Base-by-base conservation (phyloP, 108 stramenopile genomes). In the Phaeodactylum tricornutum region DNA sequence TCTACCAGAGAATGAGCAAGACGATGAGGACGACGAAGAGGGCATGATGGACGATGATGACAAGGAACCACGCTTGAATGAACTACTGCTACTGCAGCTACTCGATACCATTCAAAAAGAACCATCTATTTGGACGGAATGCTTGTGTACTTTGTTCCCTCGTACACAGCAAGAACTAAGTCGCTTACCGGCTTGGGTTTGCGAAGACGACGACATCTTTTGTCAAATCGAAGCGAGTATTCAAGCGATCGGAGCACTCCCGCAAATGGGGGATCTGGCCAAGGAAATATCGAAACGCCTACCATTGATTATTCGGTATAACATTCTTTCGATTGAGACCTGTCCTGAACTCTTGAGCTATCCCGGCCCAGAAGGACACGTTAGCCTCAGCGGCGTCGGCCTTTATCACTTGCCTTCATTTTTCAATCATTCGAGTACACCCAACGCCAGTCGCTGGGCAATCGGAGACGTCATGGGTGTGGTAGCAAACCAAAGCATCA, bases 391-490 rank as follows among this genome's bases (percentile, higher is more conserved):
- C 2, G 84, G 77, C 17, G 77, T 77, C 23, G 85, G 69, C 4
- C 38, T 87, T 21, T 82, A 59, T 53, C 54, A 75, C 32, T 68
- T 37, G 43, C 72, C 81, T 0, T 73, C 75, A 1, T 87, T 75
- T 56, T 86, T 79, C 43, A 87, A 87, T 61, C 85, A 87, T 55
- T 47, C 59, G 15, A 17, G 36, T 26, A 26, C 47, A 20, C 85
- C 85, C 25, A 87, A 82, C 55, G 57, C 64, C 11, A 61, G 65
- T 23, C 66, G 85, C 51, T 82, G 64, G 35, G 62, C 75, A 7
- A 67, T 87, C 29, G 86, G 86, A 45, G 81, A 87, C 53, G 64
- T 87, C 25, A 79, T 81, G 71, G 83, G 76, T 69, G 74, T 87
- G 53, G 77, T 83, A 7, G 56, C 76, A 50, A 87, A 83, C 64